phyloP scores from a whole-genome alignment of 2,329 filamentous ascomycete species.

The Trichoderma atrobrunneum region DNA sequence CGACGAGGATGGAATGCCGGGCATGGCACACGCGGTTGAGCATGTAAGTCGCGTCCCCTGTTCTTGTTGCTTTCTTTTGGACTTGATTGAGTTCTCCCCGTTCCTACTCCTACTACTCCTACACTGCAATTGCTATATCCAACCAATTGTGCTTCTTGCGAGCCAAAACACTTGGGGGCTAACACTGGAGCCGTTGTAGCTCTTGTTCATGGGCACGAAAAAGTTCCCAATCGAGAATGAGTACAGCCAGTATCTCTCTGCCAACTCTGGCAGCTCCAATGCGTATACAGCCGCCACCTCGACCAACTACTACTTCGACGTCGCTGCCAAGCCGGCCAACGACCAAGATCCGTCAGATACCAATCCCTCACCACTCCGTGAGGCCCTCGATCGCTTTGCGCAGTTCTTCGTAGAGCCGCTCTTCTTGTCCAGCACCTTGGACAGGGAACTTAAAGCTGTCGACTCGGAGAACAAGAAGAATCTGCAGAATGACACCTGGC shows the following conservation, averaged over 20 bases:
- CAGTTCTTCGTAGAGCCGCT: constrained; percentile 91
- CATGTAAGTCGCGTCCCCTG: constrained; percentile 53
- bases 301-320: constrained; percentile 97
- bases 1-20: constrained; percentile 85
- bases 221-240: constrained; percentile 97
- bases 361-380: constrained; percentile 64
- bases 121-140: neutral
- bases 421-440: constrained; percentile 79
- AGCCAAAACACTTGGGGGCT: neutral
- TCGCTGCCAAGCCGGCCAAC: constrained; percentile 74
- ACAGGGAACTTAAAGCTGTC: constrained; percentile 82
- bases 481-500: constrained; percentile 84
- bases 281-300: constrained; percentile 91
- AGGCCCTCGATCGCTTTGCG: constrained; percentile 84
- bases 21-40: constrained; percentile 94
- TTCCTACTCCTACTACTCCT: neutral
- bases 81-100: neutral
- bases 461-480: constrained; percentile 99
- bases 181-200: constrained; percentile 36
- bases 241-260: constrained; percentile 88
- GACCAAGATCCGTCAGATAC: constrained; percentile 52
- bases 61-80: neutral
- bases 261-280: constrained; percentile 89
- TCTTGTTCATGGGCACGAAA: constrained; percentile 97
- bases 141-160: neutral